phyloP scores from a whole-genome alignment of 345 rosid genomes.

The Brassica nigra region DNA sequence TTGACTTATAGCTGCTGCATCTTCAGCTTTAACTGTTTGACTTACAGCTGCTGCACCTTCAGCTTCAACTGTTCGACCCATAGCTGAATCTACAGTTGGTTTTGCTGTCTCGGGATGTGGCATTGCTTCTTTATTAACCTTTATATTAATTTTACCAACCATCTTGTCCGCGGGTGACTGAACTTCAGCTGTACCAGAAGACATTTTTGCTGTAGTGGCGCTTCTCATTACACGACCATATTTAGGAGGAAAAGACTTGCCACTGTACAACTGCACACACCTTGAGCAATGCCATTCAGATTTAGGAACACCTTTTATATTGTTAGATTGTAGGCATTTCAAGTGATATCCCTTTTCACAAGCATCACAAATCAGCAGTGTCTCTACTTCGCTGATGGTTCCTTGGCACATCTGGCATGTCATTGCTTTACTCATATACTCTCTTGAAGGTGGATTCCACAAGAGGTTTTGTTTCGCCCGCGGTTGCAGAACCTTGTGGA shows the following conservation, averaged over 20 bases:
- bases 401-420: slow-evolving; percentile 79
- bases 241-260: slow-evolving; percentile 94
- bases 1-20: slow-evolving; percentile 4
- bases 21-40: slow-evolving; percentile 11
- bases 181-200: slow-evolving; percentile 53
- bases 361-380: slow-evolving; percentile 86
- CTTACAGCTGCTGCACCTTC: slow-evolving; percentile 10
- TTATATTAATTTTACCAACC: slow-evolving; percentile 44
- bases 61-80: slow-evolving; percentile 12
- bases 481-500: slow-evolving; percentile 76
- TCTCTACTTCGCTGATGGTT: slow-evolving; percentile 72
- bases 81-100: background rate
- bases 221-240: slow-evolving; percentile 93
- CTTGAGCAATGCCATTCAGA: slow-evolving; percentile 95
- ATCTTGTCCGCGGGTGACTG: slow-evolving; percentile 66
- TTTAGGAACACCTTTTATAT: slow-evolving; percentile 80
- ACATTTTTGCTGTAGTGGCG: slow-evolving; percentile 52
- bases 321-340: slow-evolving; percentile 71
- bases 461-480: slow-evolving; percentile 65
- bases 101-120: slow-evolving; percentile 25
- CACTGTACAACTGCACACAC: slow-evolving; percentile 75
- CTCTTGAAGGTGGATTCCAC: slow-evolving; percentile 98
- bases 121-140: slow-evolving; percentile 43
- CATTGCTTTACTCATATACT: slow-evolving; percentile 81
- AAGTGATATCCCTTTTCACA: slow-evolving; percentile 95